Conservation (phyloP, 2,329 filamentous ascomycete species). For the Kalmusia sp. region DNA sequence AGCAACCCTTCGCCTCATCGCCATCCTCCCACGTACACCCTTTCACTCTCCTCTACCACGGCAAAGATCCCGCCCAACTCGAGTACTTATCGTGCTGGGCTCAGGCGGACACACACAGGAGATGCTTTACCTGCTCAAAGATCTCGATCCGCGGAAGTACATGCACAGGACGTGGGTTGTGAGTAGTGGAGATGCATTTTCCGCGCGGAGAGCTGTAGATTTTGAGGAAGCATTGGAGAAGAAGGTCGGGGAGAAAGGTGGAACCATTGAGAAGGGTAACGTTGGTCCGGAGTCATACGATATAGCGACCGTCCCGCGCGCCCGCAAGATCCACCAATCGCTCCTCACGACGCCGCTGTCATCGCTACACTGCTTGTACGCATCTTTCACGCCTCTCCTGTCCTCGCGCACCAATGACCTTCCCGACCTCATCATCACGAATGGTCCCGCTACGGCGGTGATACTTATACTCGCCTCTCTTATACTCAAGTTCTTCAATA, state of each 20-base stretch:
- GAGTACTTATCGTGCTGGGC: conserved; percentile 83
- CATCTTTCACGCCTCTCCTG: conserved; percentile 65
- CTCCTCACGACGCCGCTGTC: conserved; percentile 76
- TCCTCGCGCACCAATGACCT: conserved; percentile 50
- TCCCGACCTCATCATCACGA: conserved; percentile 81
- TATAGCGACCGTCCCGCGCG: conserved; percentile 74
- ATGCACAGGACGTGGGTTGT: conserved; percentile 81
- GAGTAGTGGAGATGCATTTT: conserved; percentile 77
- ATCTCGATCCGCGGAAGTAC: conserved; percentile 55
- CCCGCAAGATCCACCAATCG: conserved; percentile 82
- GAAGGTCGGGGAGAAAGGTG: conserved; percentile 8
- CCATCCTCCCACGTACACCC: conserved; percentile 44
- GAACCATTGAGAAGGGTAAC: conserved; percentile 9
- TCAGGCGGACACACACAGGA: conserved; percentile 95
- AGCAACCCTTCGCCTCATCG: conserved; percentile 47
- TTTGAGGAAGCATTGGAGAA: conserved; percentile 62
- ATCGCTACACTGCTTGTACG: conserved; percentile 68
- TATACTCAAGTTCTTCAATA: conserved; percentile 61
- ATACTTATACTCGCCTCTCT: conserved; percentile 70
- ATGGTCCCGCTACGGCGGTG: conserved; percentile 88
- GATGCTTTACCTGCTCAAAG: conserved; percentile 84
- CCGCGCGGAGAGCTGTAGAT: conserved; percentile 66
- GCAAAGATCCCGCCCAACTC: conserved; percentile 51
- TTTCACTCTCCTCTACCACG: conserved; percentile 16
- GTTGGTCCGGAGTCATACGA: conserved; percentile 59